Evolutionary conservation across 2,329 filamentous ascomycete species (phyloP), one percentile per base, ranked within the genome.

Genomic region (Fonsecaea multimorphosa): DNA sequence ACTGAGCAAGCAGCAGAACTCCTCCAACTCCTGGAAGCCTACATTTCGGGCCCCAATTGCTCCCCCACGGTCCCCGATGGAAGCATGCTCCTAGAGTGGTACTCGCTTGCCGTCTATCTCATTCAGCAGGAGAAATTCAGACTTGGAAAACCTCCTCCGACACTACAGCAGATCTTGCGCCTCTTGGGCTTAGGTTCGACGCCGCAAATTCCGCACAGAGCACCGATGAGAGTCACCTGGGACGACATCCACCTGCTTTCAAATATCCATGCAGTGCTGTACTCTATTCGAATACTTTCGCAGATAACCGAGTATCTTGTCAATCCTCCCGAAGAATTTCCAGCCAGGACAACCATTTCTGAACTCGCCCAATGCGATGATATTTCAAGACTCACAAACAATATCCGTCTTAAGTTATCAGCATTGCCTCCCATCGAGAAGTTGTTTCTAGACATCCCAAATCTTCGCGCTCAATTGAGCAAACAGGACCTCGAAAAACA

Each of bases 211-310:
- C 12, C 58, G 7, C 38, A 19, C 1, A 24, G 34, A 22, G 12
- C 32, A 34, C 16, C 27, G 27, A 6, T 22, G 29, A 62, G 52
- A 6, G 61, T 79, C 11, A 77, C 80, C 1, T 91, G 89, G 89
- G 79, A 83, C 9, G 78, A 84, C 19, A 76, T 90, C 51, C 89
- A 92, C 71, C 80, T 89, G 55, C 74, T 82, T 8, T 87, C 88
- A 0, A 86, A 89, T 68, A 75, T 87, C 0, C 85, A 89, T 61
- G 85, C 85, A 3, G 80, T 83, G 0, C 75, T 86, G 5, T 91
- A 90, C 72, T 90, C 88, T 0, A 73, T 90, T 1, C 82, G 87
- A 51, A 84, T 90, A 79, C 68, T 86, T 74, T 68, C 87, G 71
- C 74, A 91, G 49, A 65, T 69, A 8, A 58, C 38, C 11, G 14